Base-by-base conservation (phyloP, 345 rosid genomes). In the Citrus cavaleriei region DNA sequence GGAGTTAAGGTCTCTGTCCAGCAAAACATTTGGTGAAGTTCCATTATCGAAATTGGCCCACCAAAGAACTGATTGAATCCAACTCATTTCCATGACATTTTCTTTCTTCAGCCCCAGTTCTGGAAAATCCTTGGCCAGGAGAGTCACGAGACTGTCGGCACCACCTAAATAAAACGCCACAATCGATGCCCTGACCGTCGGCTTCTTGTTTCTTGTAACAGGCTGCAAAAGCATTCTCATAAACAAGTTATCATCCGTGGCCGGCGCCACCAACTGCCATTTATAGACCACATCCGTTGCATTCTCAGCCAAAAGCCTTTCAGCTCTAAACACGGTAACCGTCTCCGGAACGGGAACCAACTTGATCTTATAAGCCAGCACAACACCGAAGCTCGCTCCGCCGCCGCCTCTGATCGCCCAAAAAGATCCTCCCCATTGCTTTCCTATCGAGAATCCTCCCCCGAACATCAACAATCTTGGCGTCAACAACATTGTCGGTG, bases 371-470 rank as follows among this genome's bases (percentile, higher is more conserved):
- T 87, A 93, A 0, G 91, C 77, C 37, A 93, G 62, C 37, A 91
- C 76, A 49, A 91, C 93, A 3, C 95, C 86, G 24, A 91, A 93
- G 67, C 91, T 93, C 0, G 85, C 90, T 0, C 88, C 92, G 3
- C 97, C 92, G 4, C 95, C 93, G 1, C 97, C 94, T 19, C 89
- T 76, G 59, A 93, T 84, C 1, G 93, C 93, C 97, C 97, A 93
- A 93, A 91, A 27, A 90, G 80, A 81, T 88, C 93, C 67, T 93
- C 93, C 4, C 91, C 97, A 90, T 91, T 27, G 90, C 78, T 22
- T 80, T 68, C 55, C 95, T 73, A 68, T 90, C 83, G 24, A 87
- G 79, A n/a, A 93, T 42, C 68, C 58, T 84, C 0, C 91, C 95
- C 0, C 75, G 76, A 27, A 74, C 88, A 51, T 90, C 89, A n/a